Evolutionary conservation across 2,329 filamentous ascomycete species (phyloP), one percentile per base, ranked within the genome.

Genomic region (Keithomyces neogunnii): DNA sequence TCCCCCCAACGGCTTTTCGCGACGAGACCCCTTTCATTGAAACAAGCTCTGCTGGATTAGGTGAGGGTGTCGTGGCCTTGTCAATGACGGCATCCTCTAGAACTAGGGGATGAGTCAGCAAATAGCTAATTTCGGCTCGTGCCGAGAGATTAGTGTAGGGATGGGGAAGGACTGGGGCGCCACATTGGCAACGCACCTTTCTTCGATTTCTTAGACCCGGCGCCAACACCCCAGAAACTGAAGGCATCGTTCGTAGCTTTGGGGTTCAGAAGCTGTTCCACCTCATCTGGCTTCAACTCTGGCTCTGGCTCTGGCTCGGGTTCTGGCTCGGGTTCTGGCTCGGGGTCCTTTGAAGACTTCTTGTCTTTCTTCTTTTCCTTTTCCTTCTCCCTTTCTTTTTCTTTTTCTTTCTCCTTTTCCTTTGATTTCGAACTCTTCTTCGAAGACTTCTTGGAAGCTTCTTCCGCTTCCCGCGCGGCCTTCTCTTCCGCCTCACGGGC

Each of bases 221-320:
- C 53, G 39, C 72, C 68, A 53, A 66, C 48, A 5, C 78, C 76
- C 80, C 79, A 83, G 68, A 82, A 81, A 58, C 73, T 73, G 63
- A 82, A 83, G 0, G 75, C 63, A 52, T 75, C 70, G 42, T 59
- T 60, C 51, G 69, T 65, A 44, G 58, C 60, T 42, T 61, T 59
- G 5, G 60, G 58, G 5, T 65, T 60, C 35, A 75, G 61, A 19
- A 75, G 63, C 56, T 73, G 70, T 48, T 74, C 72, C 31, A 75
- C 62, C 50, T 75, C 65, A 35, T 73, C 70, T 9, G 69, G 60
- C 9, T 66, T 70, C 49, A 74, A 64, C 30, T 73, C 66, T 30
- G 55, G 51, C 48, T 60, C 59, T 4, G 53, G 50, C 31, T 57
- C 54, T 4, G 46, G 39, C 39, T 47, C 57, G 26, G 50, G 38